Base-by-base conservation (phyloP, 176 grass and related monocot genomes). In the Metroxylon sagu region DNA sequence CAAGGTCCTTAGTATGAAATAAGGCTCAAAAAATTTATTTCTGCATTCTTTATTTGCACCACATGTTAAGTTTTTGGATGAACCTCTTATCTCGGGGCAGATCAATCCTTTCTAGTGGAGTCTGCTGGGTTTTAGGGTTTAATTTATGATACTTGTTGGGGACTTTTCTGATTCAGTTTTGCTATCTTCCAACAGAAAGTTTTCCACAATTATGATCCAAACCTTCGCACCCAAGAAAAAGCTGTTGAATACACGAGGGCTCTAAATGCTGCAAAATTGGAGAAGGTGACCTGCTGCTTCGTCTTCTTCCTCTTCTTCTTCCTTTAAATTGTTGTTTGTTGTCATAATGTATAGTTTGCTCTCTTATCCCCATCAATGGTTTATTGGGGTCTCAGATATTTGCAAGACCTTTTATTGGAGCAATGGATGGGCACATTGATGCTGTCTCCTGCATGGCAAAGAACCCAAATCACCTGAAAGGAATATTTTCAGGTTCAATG, bases 401-500 rank as follows among this genome's bases (percentile, higher is more conserved):
- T 88, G 81, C 93, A 15, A 98, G 21, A 63, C 84, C 93, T 73
- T 98, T 98, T 80, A 55, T 98, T 61, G 88, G 93, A 67, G 93
- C 87, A 54, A 98, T 98, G 93, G 85, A 98, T 67, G 88, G 93
- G 3, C 93, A 92, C 70, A 78, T 98, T 4, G 87, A 98, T 71
- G 80, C 84, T 15, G 60, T 98, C 43, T 98, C 82, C 0, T 85
- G 84, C 68, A 92, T 98, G 94, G 82, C 82, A 0, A 98, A 98
- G 60, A 92, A 83, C 14, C 39, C 82, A 23, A 98, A 86, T 89
- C 70, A 98, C 71, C 65, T 98, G 68, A 92, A 85, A 89, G 88
- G 74, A 16, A 78, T 98, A 67, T 85, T 92, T 70, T 92, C 94
- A 62, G 88, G 88, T 30, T 98, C 94, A n/a, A 98, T 93, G 94